These are phyloP conservation scores for Pezicula carpinea DNA, from an alignment of 2,329 filamentous ascomycete species.

Conservation along the genomic window DNA sequence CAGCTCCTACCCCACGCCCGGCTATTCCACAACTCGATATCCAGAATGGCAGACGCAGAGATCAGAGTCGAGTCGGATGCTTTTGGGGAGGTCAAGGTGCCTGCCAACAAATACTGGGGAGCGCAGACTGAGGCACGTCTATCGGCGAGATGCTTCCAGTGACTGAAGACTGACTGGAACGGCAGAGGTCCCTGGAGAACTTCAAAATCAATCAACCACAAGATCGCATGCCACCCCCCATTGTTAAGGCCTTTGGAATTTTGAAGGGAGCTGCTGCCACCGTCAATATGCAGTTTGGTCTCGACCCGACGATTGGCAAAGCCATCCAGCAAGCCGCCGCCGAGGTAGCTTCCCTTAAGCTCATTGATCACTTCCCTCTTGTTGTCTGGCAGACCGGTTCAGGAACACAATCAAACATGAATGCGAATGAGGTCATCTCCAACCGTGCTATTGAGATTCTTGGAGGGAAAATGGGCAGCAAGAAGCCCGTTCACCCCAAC, in stretches of 20 bases:
- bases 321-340: conserved; percentile 92
- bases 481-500: conserved; percentile 98
- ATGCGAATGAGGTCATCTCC: conserved; percentile 99
- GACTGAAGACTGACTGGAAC: not conserved
- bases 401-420: conserved; percentile 98
- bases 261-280: conserved; percentile 94
- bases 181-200: conserved; percentile 77
- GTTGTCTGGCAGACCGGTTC: conserved; percentile 99
- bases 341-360: conserved; percentile 90
- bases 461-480: conserved; percentile 87
- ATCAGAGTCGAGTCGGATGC: conserved; percentile 91
- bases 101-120: conserved; percentile 94
- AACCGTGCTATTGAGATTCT: conserved; percentile 98
- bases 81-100: conserved; percentile 94
- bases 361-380: conserved; percentile 94
- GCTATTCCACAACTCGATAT: conserved; percentile 26
- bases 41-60: conserved; percentile 37
- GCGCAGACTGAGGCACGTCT: conserved; percentile 76
- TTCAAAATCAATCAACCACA: conserved; percentile 99
- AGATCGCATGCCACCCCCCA: conserved; percentile 93
- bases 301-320: conserved; percentile 85
- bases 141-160: not conserved
- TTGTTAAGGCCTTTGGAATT: conserved; percentile 91
- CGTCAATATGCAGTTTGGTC: conserved; percentile 91
- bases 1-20: conserved; percentile 18